Evolutionary conservation across 257 asterid genomes (phyloP).

Genomic region (Nicotiana undulata): DNA sequence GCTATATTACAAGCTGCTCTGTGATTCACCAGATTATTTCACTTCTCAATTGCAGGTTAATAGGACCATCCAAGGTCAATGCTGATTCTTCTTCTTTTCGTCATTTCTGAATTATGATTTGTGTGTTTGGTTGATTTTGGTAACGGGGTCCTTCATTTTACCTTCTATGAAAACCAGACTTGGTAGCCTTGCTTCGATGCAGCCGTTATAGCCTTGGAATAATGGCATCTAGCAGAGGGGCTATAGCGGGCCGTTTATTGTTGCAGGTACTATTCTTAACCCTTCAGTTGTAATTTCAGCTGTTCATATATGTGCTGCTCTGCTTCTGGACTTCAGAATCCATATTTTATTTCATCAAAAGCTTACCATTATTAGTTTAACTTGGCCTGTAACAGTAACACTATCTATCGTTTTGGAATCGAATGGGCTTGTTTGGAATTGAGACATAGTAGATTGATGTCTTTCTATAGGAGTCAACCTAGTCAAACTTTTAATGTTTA

Average conservation of each 20-base stretch:
- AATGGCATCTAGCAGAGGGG: slow-evolving; percentile 91
- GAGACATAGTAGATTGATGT: not conserved
- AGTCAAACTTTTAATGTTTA: not conserved
- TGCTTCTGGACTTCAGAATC: too few species aligned
- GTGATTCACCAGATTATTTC: slow-evolving; percentile 69
- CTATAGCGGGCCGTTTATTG: slow-evolving; percentile 73
- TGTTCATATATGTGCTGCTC: not conserved
- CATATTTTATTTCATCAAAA: not conserved
- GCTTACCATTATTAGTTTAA: not conserved
- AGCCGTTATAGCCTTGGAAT: slow-evolving; percentile 88
- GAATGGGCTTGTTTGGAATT: not conserved
- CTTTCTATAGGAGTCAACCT: not conserved
- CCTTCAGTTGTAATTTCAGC: not conserved
- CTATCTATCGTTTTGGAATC: not conserved
- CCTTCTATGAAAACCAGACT: slow-evolving; percentile 35
- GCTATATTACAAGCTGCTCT: slow-evolving; percentile 74
- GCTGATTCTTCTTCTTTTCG: not conserved
- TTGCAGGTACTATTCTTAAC: slow-evolving; percentile 49
- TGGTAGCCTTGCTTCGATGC: slow-evolving; percentile 83
- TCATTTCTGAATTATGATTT: not conserved
- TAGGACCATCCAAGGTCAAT: slow-evolving; percentile 70
- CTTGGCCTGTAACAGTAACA: not conserved
- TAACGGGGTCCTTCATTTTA: not conserved
- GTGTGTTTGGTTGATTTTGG: not conserved
- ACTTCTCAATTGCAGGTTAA: slow-evolving; percentile 73